A percentile compares a stretch with the other conserved stretches of the same genome.
Evolutionary conservation across 2,329 filamentous ascomycete species (phyloP).

Genomic region (Verticillium nubilum): DNA sequence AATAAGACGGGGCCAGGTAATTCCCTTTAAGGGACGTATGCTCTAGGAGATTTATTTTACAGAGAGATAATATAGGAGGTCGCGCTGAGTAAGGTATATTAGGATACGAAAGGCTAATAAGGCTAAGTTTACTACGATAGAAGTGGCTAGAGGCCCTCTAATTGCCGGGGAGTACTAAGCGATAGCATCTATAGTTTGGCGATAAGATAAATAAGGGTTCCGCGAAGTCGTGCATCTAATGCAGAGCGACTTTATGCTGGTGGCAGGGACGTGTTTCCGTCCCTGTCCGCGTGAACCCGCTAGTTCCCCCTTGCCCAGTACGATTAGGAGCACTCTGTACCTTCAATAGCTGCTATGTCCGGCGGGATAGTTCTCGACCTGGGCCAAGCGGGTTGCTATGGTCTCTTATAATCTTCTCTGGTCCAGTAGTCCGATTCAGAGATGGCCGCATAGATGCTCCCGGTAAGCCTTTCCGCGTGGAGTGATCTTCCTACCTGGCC

Average conservation of each 20-base stretch:
- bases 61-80: not conserved
- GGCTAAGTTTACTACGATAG: not conserved
- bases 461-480: no score
- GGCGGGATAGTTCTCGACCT: no score
- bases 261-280: not conserved
- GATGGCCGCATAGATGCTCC: no score
- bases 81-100: not conserved
- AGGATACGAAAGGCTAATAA: not conserved
- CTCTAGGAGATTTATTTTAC: not conserved
- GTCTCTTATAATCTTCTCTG: no score
- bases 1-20: not conserved
- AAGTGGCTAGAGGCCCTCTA: not conserved
- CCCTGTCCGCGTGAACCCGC: not conserved
- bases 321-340: no score
- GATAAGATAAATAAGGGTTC: not conserved
- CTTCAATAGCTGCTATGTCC: no score
- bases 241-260: not conserved
- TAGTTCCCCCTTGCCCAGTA: not conserved
- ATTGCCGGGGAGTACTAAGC: not conserved
- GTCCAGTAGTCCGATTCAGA: no score
- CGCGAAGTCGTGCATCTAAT: not conserved
- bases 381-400: no score
- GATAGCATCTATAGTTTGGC: not conserved
- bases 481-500: no score
- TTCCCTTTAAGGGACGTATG: not conserved